Evolutionary conservation across 2,329 filamentous ascomycete genomes (phyloP).

Genomic region (Simplicillium aogashimaense): DNA sequence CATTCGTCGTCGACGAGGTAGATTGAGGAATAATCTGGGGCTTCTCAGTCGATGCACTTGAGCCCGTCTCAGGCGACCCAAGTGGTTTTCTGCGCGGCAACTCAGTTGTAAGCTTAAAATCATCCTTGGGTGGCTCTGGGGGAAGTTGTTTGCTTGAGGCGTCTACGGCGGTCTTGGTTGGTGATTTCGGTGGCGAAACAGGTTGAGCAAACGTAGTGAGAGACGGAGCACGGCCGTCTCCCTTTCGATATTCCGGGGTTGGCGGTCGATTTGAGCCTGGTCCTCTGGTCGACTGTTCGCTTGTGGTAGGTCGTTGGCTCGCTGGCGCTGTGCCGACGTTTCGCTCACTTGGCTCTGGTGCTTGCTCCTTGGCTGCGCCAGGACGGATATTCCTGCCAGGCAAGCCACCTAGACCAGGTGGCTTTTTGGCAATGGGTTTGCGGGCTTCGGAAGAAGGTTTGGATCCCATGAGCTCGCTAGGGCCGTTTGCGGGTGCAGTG

Average conservation of each 20-base stretch:
- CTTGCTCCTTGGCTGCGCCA: constrained; percentile 15
- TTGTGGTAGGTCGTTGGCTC: too few relatives aligned
- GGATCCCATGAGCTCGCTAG: background rate
- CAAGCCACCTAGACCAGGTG: constrained; percentile 11
- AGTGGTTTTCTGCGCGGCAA: background rate
- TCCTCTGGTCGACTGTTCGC: background rate
- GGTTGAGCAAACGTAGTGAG: constrained; percentile 28
- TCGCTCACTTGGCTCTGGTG: constrained; percentile 41
- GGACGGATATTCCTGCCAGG: constrained; percentile 18
- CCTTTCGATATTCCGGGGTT: constrained; percentile 37
- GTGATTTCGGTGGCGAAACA: constrained; percentile 31
- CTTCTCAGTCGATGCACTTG: constrained; percentile 1
- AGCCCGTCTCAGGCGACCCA: background rate
- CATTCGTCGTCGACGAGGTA: background rate
- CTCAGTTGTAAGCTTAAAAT: constrained; percentile 2
- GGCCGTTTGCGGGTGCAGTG: constrained; percentile 19
- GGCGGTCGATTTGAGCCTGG: constrained; percentile 27
- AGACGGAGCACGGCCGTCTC: constrained; percentile 27
- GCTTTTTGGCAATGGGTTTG: constrained; percentile 4
- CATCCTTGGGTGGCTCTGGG: background rate
- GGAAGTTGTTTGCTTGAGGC: constrained; percentile 9
- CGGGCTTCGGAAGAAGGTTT: constrained; percentile 3
- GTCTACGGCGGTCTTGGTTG: constrained; percentile 6
- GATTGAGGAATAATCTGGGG: background rate
- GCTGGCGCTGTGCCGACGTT: constrained; percentile 21